Conservation (phyloP, 148 eudicot species). For the Arbutus unedo region DNA sequence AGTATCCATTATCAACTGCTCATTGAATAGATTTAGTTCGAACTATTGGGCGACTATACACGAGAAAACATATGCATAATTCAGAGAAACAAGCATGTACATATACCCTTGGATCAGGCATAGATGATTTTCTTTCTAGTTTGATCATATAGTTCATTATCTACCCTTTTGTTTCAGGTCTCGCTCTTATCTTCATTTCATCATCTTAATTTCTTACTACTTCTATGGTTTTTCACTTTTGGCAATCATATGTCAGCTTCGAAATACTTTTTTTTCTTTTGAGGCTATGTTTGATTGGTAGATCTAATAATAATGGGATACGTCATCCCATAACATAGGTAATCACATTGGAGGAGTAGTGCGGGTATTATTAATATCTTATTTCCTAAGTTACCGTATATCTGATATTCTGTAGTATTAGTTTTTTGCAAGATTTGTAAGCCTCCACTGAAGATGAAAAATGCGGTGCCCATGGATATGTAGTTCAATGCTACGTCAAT, state of each 20-base stretch:
- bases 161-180: background rate
- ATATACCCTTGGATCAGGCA: background rate
- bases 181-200: background rate
- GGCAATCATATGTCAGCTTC: background rate
- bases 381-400: background rate
- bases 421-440: background rate
- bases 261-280: background rate
- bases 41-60: background rate
- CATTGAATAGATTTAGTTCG: background rate
- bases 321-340: background rate
- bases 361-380: background rate
- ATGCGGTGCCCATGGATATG: background rate
- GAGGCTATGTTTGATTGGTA: background rate
- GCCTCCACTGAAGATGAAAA: background rate
- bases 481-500: background rate
- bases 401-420: background rate
- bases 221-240: background rate
- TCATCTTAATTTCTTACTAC: background rate
- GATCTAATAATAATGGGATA: background rate
- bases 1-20: background rate
- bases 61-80: background rate
- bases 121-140: background rate
- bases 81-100: background rate
- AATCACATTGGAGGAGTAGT: background rate
- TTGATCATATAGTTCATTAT: background rate